Base-by-base conservation (phyloP, 768 basidiomycete species). In the Dentipellis sp. region DNA sequence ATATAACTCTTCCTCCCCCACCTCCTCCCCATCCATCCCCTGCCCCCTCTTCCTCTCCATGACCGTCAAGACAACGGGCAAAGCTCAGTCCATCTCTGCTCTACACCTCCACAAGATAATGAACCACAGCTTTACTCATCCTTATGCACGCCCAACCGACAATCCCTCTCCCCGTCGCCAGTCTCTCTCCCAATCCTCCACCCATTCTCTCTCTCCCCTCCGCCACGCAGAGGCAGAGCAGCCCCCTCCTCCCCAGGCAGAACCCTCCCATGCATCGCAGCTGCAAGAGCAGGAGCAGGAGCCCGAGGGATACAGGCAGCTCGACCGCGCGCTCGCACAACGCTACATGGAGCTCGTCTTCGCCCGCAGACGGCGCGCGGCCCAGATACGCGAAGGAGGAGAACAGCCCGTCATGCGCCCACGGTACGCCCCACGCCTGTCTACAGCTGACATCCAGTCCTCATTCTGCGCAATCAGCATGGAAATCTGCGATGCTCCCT, bases 401-500 rank as follows among this genome's bases (percentile, higher is more conserved):
- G 34, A 49, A 1, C 53, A 56, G 3, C 22, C 38, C 19, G 22
- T 34, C 10, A 60, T 62, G 59, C 60, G 60, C 34, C 61, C 61
- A 10, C 56, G 61, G 61, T 60, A 39, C 48, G 60, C 37, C n/a
- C 37, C 36, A 11, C 14, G 12, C 16, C n/a, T 16, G 39, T 21
- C 17, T 8, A 2, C 21, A 10, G 16, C 16, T 22, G 50, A 6
- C 21, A 2, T 37, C 16, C 21, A 10, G 3, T 12, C 3, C 56
- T 60, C 3, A 56, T 37, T 46, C 21, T 29, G 12, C 17, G 29
- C 14, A 37, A 11, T 22, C 53, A 75, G 73, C 46, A 62, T 82
- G 70, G 74, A 83, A 59, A 54, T 82, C 2, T 69, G 75, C 52
- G 78, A 80, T 62, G 69, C 74, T 52, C 59, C 69, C 14, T 69